Evolutionary conservation across 2,329 filamentous ascomycete species (phyloP), one percentile per base, ranked within the genome.

Genomic region (Ascochyta viciae-villosae): DNA sequence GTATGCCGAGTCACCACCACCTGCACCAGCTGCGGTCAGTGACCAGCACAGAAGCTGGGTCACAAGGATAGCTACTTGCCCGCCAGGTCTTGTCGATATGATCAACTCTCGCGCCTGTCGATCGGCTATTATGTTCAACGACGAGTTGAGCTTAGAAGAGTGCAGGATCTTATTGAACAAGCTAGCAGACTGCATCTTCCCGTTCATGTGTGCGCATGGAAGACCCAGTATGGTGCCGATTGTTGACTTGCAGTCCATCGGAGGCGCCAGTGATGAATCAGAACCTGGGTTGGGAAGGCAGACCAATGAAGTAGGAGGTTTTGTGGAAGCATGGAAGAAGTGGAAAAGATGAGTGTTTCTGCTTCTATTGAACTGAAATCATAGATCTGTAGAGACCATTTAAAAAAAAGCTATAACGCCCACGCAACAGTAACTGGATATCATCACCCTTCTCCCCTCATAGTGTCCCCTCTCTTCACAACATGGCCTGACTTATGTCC

Each of bases 51-150:
- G 65, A 15, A 39, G 58, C 12, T 92, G 89, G 88, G 77, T 89
- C 1, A 76, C 81, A 1, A 79, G 79, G 6, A 85, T 96, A 37
- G 84, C 86, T 27, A 82, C 82, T 2, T 96, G 91, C 64, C 93
- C 94, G 0, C 80, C 83, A 24, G 88, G 89, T 0, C 86, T 98
- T 12, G 66, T 96, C 4, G 90, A 96, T 27, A 76, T 94, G 69
- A 77, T 94, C 4, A 88, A 92, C 67, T 92, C 89, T 0, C 83
- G 89, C 51, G 86, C 91, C 1, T 95, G 91, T 67, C 82, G 90
- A 49, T 91, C 89, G 33, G 90, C 91, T 2, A 87, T 95, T 71
- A 94, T 93, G 90, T 96, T 96, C 76, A 94, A 94, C 64, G 91
- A 96, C 66, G 69, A 77, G 6, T 76, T 95, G 7, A 81, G 80